Evolutionary conservation across 1,284 basidiomycete genomes (phyloP).

Genomic region (Sanghuangporus weigelae): DNA sequence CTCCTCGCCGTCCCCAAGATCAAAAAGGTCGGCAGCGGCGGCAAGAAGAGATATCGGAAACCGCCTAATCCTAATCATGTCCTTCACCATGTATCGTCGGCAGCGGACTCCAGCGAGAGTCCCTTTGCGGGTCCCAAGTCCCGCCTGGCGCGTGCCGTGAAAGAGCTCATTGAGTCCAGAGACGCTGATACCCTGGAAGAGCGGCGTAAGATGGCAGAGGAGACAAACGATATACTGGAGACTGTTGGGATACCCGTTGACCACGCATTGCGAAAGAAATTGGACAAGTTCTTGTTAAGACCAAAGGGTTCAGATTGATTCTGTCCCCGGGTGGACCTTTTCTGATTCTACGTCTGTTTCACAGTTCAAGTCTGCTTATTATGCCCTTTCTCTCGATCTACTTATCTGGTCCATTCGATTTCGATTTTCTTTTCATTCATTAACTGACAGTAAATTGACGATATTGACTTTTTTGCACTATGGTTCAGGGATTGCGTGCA

Average conservation of each 20-base stretch:
- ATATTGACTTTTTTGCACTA: no score
- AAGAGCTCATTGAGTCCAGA: constrained; percentile 53
- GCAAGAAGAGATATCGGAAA: constrained; percentile 36
- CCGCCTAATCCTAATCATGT: background rate
- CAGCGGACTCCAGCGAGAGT: constrained; percentile 27
- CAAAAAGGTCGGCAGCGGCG: constrained; percentile 13
- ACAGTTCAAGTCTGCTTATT: background rate
- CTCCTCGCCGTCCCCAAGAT: constrained; percentile 49
- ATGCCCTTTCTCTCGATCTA: no score
- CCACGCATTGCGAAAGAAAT: constrained; percentile 57
- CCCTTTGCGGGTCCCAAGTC: constrained; percentile 45
- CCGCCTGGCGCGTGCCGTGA: constrained; percentile 59
- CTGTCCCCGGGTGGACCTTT: background rate
- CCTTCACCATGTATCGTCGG: constrained; percentile 8
- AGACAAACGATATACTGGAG: constrained; percentile 46
- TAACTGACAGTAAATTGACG: background rate
- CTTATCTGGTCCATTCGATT: no score
- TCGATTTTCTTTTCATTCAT: background rate
- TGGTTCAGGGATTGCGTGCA: no score
- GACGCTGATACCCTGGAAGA: constrained; percentile 36
- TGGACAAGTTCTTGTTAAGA: constrained; percentile 44
- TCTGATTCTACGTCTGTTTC: background rate
- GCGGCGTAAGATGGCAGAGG: constrained; percentile 39
- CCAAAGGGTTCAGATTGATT: background rate
- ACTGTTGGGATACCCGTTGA: constrained; percentile 53